phyloP scores from a whole-genome alignment of 2,329 filamentous ascomycete genomes.

The Cordyceps pruinosa region DNA sequence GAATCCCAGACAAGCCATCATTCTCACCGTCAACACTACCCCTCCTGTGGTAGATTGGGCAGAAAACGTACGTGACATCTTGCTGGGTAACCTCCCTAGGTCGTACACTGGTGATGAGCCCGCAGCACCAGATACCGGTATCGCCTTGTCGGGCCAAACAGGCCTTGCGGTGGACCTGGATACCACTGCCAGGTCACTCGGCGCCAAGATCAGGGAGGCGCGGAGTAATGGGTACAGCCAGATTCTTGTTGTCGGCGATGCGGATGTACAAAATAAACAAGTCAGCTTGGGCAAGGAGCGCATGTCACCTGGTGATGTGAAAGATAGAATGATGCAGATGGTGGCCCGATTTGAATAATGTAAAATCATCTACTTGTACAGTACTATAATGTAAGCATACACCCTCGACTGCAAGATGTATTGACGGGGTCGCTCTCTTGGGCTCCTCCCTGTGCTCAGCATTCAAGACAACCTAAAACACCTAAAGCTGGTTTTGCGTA shows the following conservation, averaged over 20 bases:
- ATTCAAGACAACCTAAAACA: not conserved
- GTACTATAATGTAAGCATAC: not conserved
- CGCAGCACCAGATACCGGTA: conserved; percentile 29
- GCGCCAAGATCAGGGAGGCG: conserved; percentile 67
- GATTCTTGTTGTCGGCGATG: conserved; percentile 64
- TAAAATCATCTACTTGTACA: conserved; percentile 8
- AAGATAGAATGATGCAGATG: conserved; percentile 38
- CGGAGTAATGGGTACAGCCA: conserved; percentile 64
- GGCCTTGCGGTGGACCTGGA: conserved; percentile 65
- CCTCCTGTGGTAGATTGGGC: conserved; percentile 45
- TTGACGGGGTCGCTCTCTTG: not conserved
- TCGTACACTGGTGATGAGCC: conserved; percentile 28
- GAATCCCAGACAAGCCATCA: conserved; percentile 68
- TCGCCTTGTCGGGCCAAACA: conserved; percentile 45
- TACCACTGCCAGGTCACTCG: conserved; percentile 52
- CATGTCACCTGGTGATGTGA: conserved; percentile 39
- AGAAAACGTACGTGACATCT: conserved; percentile 39
- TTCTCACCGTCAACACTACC: conserved; percentile 64
- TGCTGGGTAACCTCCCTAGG: conserved; percentile 39
- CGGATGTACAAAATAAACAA: conserved; percentile 52
- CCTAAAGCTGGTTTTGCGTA: not conserved
- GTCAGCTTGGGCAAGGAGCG: conserved; percentile 39
- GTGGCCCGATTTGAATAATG: conserved; percentile 42
- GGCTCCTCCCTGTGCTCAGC: not conserved
- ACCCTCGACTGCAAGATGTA: not conserved